Evolutionary conservation across 73 alveolate genomes (phyloP).

Genomic region (Symbiodinium pilosum): DNA sequence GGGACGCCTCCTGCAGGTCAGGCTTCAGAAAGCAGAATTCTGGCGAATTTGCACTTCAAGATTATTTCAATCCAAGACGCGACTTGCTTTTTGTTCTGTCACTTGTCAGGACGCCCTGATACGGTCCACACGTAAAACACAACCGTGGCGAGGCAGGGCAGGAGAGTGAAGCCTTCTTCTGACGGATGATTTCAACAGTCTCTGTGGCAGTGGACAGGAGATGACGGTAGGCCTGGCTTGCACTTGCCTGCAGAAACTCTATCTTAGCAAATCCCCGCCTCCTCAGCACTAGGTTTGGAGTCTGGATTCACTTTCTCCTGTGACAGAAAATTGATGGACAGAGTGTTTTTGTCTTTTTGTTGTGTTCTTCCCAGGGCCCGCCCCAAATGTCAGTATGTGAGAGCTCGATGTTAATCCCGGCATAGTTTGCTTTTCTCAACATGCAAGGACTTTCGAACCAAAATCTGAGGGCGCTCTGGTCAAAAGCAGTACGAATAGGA

Average conservation of each 20-base stretch:
- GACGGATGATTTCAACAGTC: not conserved
- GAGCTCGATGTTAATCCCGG: too few species aligned
- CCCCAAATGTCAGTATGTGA: too few species aligned
- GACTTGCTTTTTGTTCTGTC: not conserved
- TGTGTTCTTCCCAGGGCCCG: too few species aligned
- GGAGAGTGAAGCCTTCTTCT: not conserved
- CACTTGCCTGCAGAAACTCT: not conserved
- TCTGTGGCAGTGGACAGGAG: not conserved
- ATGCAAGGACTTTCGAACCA: too few species aligned
- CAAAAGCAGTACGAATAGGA: too few species aligned
- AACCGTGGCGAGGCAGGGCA: too few species aligned
- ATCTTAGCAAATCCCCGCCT: not conserved
- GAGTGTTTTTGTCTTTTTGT: too few species aligned
- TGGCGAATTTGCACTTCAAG: too few species aligned
- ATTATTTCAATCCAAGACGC: not conserved
- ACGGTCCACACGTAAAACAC: too few species aligned
- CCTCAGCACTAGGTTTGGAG: not conserved
- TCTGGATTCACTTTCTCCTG: not conserved
- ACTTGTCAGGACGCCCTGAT: not conserved
- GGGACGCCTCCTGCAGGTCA: not conserved
- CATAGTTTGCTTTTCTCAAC: too few species aligned
- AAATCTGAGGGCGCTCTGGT: too few species aligned
- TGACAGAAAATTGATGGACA: not conserved
- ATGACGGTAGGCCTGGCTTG: not conserved
- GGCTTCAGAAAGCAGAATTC: not conserved